Conservation (phyloP, 2,329 filamentous ascomycete species). For the Chrysosporium queenslandicum region DNA sequence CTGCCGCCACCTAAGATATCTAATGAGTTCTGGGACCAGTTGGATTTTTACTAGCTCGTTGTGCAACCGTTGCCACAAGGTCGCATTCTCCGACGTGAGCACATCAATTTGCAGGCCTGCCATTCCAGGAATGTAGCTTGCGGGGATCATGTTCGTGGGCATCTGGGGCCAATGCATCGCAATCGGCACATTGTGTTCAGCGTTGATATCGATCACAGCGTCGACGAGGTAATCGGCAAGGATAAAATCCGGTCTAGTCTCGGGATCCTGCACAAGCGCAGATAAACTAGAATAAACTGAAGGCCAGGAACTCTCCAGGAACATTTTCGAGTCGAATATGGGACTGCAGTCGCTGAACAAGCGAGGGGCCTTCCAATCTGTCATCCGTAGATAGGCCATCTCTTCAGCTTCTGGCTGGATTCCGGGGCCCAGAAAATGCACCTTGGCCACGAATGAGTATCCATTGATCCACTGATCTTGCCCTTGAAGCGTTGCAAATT, state of each 20-base stretch:
- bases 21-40: neutral
- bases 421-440: neutral
- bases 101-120: conserved; percentile 36
- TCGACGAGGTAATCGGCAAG: conserved; percentile 40
- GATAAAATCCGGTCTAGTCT: conserved; percentile 32
- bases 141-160: conserved; percentile 32
- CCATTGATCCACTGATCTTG: conserved; percentile 29
- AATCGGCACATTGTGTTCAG: conserved; percentile 32
- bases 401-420: neutral
- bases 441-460: conserved; percentile 15
- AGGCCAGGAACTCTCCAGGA: conserved; percentile 34
- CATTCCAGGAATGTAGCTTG: conserved; percentile 35
- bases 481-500: conserved; percentile 33
- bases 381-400: neutral
- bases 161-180: conserved; percentile 37
- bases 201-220: conserved; percentile 34
- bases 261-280: conserved; percentile 18
- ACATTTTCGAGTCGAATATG: conserved; percentile 6
- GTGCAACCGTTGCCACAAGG: conserved; percentile 30
- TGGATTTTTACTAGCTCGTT: conserved; percentile 26
- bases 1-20: conserved; percentile 25
- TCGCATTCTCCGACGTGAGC: conserved; percentile 34
- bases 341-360: neutral
- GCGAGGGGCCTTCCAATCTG: neutral
- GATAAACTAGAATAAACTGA: conserved; percentile 23